Conservation (phyloP, 805 yeast species). For the Pichia manshurica region DNA sequence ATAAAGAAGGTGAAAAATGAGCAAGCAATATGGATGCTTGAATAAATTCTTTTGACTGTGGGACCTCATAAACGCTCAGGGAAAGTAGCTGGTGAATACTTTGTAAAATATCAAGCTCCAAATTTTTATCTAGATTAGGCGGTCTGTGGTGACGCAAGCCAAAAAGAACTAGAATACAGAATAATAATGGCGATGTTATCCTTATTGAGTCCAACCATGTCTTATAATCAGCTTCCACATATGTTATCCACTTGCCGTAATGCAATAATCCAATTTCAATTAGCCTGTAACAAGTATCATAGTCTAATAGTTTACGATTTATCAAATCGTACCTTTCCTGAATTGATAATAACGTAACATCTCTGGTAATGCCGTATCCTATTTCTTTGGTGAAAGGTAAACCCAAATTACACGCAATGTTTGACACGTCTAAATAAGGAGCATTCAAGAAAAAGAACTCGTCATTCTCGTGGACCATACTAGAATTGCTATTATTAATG, state of each 20-base stretch:
- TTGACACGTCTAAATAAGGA: conserved; percentile 18
- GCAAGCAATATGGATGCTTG: conserved; percentile 60
- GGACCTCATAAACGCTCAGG: conserved; percentile 36
- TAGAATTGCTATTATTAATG: not conserved
- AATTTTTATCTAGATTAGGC: not conserved
- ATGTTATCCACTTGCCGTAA: conserved; percentile 60
- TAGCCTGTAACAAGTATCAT: conserved; percentile 39
- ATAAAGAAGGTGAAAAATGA: conserved; percentile 52
- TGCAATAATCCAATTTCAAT: conserved; percentile 47
- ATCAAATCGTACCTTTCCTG: conserved; percentile 19
- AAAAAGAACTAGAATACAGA: conserved; percentile 56
- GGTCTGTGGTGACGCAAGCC: conserved; percentile 41
- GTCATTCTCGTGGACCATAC: conserved; percentile 10
- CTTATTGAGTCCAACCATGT: conserved; percentile 29
- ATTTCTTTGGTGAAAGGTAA: conserved; percentile 25
- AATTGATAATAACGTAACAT: conserved; percentile 4
- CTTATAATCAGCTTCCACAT: conserved; percentile 8
- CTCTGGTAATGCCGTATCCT: conserved; percentile 18
- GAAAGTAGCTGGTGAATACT: conserved; percentile 44
- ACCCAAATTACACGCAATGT: conserved; percentile 17
- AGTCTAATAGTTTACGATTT: conserved; percentile 39
- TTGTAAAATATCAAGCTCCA: conserved; percentile 35
- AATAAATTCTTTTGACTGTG: conserved; percentile 44
- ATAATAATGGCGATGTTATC: conserved; percentile 48
- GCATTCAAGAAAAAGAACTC: conserved; percentile 13